These are phyloP conservation scores for Salvia hispanica DNA, from an alignment of 257 asterid genomes.

Conservation along the genomic window DNA sequence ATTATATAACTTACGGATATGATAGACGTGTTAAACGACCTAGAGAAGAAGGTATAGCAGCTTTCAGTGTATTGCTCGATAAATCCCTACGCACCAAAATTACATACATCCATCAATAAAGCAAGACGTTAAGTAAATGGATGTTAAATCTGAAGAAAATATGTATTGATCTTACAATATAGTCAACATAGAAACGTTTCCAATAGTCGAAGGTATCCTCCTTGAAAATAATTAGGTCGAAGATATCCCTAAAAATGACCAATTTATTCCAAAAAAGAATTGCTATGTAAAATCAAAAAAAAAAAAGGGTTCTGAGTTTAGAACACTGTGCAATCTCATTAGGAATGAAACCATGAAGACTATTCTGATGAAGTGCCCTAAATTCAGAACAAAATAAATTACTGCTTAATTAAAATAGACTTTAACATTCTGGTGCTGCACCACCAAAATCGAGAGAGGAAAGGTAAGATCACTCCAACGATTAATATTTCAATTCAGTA, in stretches of 20 bases:
- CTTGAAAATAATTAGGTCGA: conserved; percentile 83
- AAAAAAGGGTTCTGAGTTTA: conserved; percentile 80
- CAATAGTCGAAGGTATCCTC: conserved; percentile 88
- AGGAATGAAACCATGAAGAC: conserved; percentile 83
- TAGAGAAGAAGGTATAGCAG: conserved; percentile 90
- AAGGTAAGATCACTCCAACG: too few species aligned
- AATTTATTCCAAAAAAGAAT: background rate
- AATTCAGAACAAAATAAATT: conserved; percentile 18
- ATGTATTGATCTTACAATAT: conserved; percentile 66
- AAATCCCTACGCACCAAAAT: conserved; percentile 59
- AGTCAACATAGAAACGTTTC: conserved; percentile 74
- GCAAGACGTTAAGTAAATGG: background rate
- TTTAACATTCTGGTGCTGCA: too few species aligned
- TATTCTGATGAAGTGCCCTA: conserved; percentile 95
- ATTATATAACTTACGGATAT: conserved; percentile 62
- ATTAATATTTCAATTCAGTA: too few species aligned
- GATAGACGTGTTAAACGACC: conserved; percentile 70
- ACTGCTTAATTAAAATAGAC: too few species aligned
- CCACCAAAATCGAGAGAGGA: too few species aligned
- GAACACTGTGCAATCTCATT: conserved; percentile 70
- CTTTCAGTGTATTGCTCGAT: conserved; percentile 85
- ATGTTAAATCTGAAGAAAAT: background rate
- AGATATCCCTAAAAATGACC: conserved; percentile 37
- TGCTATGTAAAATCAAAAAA: background rate
- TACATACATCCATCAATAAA: conserved; percentile 5